These are phyloP conservation scores for Exophiala aquamarina DNA, from an alignment of 2,329 filamentous ascomycete genomes.

Conservation along the genomic window DNA sequence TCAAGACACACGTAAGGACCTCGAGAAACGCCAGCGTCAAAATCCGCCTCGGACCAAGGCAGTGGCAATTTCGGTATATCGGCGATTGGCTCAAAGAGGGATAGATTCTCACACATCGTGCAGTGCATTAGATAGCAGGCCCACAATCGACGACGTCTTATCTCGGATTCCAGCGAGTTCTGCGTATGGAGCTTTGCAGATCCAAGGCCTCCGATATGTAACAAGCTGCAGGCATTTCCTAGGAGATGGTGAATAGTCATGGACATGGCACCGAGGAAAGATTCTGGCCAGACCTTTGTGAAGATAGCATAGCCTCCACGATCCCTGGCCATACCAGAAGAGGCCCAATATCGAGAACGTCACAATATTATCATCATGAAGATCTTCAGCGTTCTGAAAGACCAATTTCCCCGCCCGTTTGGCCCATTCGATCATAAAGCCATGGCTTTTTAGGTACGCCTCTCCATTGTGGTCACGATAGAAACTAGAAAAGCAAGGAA, in stretches of 20 bases:
- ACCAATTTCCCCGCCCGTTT: conserved; percentile 10
- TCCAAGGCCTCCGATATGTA: conserved; percentile 5
- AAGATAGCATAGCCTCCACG: conserved; percentile 9
- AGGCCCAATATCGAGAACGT: conserved; percentile 9
- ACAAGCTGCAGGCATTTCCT: conserved; percentile 7
- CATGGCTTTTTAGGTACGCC: conserved; percentile 10
- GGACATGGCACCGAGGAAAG: not conserved
- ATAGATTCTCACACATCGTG: not conserved
- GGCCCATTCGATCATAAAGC: conserved; percentile 21
- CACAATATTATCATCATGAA: conserved; percentile 13
- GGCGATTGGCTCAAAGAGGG: conserved; percentile 7
- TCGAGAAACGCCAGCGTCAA: conserved; percentile 4
- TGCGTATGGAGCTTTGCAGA: not conserved
- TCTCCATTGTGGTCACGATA: conserved; percentile 12
- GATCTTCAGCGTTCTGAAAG: conserved; percentile 9
- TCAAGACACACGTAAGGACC: not conserved
- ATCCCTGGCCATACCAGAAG: conserved; percentile 19
- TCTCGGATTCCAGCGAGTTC: conserved; percentile 4
- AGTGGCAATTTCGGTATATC: conserved; percentile 5
- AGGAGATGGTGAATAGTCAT: not conserved
- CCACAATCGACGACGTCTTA: conserved; percentile 13
- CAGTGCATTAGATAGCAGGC: conserved; percentile 17
- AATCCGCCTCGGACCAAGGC: conserved; percentile 10
- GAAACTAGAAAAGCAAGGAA: conserved; percentile 4
- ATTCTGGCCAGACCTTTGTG: conserved; percentile 9